A percentile compares a stretch with the other conserved stretches of the same genome.
Conservation (phyloP, 2,329 filamentous ascomycete species). For the Aspergillus puulaauensis region DNA sequence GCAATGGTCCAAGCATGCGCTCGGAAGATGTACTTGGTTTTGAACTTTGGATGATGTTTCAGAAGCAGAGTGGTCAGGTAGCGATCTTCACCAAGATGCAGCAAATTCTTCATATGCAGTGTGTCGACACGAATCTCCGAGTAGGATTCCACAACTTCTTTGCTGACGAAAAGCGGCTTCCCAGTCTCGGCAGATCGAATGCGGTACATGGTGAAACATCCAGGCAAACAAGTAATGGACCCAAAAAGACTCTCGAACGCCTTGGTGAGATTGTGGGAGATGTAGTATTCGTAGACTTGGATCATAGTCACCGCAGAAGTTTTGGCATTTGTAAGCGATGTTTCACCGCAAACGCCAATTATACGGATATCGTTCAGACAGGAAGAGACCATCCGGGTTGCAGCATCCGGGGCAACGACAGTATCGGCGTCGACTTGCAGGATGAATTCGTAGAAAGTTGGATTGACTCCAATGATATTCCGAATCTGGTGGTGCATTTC, state of each 20-base stretch:
- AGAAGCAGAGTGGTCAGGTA: slow-evolving; percentile 92
- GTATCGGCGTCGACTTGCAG: slow-evolving; percentile 98
- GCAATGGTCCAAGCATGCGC: slow-evolving; percentile 97
- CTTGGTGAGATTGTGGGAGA: slow-evolving; percentile 95
- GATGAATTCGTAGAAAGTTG: slow-evolving; percentile 96
- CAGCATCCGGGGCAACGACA: slow-evolving; percentile 83
- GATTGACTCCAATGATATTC: slow-evolving; percentile 98
- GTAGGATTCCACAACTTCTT: slow-evolving; percentile 85
- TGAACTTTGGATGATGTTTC: slow-evolving; percentile 90
- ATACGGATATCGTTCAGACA: slow-evolving; percentile 90
- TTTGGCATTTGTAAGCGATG: slow-evolving; percentile 87
- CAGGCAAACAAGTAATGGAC: slow-evolving; percentile 93
- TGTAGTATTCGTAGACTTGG: slow-evolving; percentile 99
- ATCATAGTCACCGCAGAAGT: slow-evolving; percentile 97
- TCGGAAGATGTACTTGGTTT: slow-evolving; percentile 93
- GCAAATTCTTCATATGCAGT: slow-evolving; percentile 96
- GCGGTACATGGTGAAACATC: slow-evolving; percentile 99
- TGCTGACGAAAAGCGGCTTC: slow-evolving; percentile 94
- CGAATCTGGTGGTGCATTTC: slow-evolving; percentile 99
- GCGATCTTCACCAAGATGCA: slow-evolving; percentile 96
- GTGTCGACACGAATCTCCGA: slow-evolving; percentile 94
- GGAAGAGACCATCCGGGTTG: slow-evolving; percentile 84
- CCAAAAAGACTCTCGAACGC: slow-evolving; percentile 97
- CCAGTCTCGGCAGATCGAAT: slow-evolving; percentile 91
- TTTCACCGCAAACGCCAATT: slow-evolving; percentile 95